Evolutionary conservation across 1,284 basidiomycete species (phyloP).

Genomic region (Fomitopsis betulina): DNA sequence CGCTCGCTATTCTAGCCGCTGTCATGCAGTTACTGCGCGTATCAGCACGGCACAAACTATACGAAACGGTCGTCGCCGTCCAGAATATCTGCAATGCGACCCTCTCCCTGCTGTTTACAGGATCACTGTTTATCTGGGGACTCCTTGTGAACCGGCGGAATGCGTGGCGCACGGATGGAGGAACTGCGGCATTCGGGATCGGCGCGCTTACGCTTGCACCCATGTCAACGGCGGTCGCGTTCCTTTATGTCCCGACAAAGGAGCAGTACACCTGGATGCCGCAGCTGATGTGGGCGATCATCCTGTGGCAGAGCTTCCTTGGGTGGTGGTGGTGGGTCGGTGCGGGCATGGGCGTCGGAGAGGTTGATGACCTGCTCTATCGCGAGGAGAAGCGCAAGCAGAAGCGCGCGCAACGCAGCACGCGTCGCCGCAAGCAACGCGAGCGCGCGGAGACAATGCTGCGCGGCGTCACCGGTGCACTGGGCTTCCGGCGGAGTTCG

Average conservation of each 20-base stretch:
- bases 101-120: slow-evolving; percentile 92
- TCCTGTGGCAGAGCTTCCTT: slow-evolving; percentile 91
- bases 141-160: slow-evolving; percentile 84
- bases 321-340: slow-evolving; percentile 99
- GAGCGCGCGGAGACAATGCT: slow-evolving; percentile 47
- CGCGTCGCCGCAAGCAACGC: slow-evolving; percentile 37
- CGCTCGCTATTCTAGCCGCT: slow-evolving; percentile 82
- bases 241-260: slow-evolving; percentile 78
- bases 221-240: slow-evolving; percentile 78
- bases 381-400: slow-evolving; percentile 55
- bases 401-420: slow-evolving; percentile 37
- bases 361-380: slow-evolving; percentile 55
- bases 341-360: slow-evolving; percentile 69
- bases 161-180: slow-evolving; percentile 96
- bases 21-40: slow-evolving; percentile 85
- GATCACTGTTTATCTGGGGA: slow-evolving; percentile 91
- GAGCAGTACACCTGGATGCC: slow-evolving; percentile 87
- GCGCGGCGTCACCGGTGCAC: slow-evolving; percentile 44
- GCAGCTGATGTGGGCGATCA: slow-evolving; percentile 79
- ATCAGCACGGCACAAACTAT: slow-evolving; percentile 39
- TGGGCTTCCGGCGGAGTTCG: slow-evolving; percentile 15
- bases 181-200: slow-evolving; percentile 90
- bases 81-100: slow-evolving; percentile 96
- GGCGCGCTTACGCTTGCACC: slow-evolving; percentile 78
- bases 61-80: slow-evolving; percentile 67